Conservation (phyloP, 2,329 filamentous ascomycete species). For the Berkeleyomyces rouxiae region DNA sequence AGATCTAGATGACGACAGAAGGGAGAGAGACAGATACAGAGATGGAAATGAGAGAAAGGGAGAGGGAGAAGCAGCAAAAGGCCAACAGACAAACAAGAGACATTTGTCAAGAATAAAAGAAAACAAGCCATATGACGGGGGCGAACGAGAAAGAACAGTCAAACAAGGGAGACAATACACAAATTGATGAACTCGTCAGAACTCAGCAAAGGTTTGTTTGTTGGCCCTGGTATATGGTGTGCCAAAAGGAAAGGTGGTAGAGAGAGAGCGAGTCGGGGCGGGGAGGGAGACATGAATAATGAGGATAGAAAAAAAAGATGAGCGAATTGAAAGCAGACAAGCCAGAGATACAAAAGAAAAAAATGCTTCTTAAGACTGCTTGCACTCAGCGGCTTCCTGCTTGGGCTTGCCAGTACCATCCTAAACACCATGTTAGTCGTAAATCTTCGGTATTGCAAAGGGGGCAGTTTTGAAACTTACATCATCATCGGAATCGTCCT, state of each 20-base stretch:
- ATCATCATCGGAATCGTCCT: conserved; percentile 64
- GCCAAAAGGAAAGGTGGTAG: not conserved
- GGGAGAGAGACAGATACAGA: not conserved
- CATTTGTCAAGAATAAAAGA: not conserved
- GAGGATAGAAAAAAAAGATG: conserved; percentile 5
- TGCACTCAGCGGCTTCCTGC: conserved; percentile 89
- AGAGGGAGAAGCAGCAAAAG: not conserved
- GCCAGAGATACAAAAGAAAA: not conserved
- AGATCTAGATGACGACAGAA: not conserved
- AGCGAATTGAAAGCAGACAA: conserved; percentile 1
- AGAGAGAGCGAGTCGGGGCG: not conserved
- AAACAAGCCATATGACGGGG: not conserved
- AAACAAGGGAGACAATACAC: not conserved
- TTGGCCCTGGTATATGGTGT: not conserved
- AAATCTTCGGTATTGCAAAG: conserved; percentile 4
- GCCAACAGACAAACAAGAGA: not conserved
- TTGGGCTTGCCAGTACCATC: conserved; percentile 80
- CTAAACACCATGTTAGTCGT: conserved; percentile 26
- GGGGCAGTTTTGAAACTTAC: conserved; percentile 29
- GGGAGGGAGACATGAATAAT: not conserved
- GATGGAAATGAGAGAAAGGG: not conserved
- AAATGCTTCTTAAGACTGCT: conserved; percentile 55
- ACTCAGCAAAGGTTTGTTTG: not conserved
- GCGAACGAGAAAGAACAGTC: not conserved
- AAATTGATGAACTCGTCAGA: not conserved